Evolutionary conservation across 2,329 filamentous ascomycete species (phyloP).

Genomic region (Ophiocordyceps camponoti-leonardi): DNA sequence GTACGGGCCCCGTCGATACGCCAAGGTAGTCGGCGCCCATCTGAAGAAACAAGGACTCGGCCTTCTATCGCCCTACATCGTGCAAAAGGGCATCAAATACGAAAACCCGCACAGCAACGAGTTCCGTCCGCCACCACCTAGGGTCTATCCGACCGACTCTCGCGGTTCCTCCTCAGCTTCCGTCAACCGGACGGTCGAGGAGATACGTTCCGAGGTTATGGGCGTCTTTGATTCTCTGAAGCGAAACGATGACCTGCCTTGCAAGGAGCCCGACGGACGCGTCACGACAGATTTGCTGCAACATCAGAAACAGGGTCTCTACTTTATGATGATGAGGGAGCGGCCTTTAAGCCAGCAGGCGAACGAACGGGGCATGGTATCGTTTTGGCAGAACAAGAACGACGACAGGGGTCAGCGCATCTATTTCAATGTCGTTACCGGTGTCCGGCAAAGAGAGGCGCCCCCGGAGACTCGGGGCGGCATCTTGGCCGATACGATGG

Average conservation of each 20-base stretch:
- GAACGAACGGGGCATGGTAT: conserved; percentile 44
- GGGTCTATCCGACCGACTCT: conserved; percentile 14
- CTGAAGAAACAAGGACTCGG: conserved; percentile 47
- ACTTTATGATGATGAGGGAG: conserved; percentile 73
- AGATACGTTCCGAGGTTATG: conserved; percentile 70
- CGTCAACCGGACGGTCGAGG: conserved; percentile 53
- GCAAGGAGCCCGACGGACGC: conserved; percentile 44
- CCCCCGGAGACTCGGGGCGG: conserved; percentile 56
- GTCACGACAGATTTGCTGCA: conserved; percentile 55
- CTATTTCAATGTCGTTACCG: conserved; percentile 78
- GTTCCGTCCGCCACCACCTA: conserved; percentile 22
- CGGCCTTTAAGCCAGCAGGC: conserved; percentile 40
- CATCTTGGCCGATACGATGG: conserved; percentile 76
- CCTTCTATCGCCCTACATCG: conserved; percentile 46
- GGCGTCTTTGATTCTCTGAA: conserved; percentile 76
- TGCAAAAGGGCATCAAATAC: conserved; percentile 52
- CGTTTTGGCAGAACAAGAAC: conserved; percentile 57
- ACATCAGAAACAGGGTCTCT: conserved; percentile 81
- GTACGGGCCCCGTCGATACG: conserved; percentile 57
- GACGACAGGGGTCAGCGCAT: conserved; percentile 31
- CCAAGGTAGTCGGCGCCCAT: conserved; percentile 46
- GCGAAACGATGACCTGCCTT: conserved; percentile 57
- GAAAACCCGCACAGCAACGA: conserved; percentile 57
- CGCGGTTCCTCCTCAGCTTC: conserved; percentile 11
- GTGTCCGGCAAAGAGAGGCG: conserved; percentile 38